Base-by-base conservation (phyloP, 2,329 filamentous ascomycete genomes). In the Hymenoscyphus linearis region DNA sequence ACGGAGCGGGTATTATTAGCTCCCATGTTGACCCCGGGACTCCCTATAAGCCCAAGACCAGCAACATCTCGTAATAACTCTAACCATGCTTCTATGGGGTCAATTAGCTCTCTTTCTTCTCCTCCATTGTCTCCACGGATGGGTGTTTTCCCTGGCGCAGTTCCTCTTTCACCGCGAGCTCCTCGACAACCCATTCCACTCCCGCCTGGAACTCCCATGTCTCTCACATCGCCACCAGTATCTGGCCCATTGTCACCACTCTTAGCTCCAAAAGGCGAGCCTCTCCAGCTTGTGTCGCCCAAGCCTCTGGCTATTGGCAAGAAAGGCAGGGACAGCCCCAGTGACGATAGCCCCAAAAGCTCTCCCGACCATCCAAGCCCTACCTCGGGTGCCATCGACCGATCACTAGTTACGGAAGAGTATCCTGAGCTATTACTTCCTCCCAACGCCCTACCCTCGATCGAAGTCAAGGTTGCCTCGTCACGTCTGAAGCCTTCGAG, bases 401-500 rank as follows among this genome's bases (percentile, higher is more conserved):
- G 82, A 68, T 91, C 91, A 0, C 82, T 97, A 25, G 81, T 91
- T 4, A 91, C 89, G 0, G 91, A 96, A 0, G 90, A 96, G 66
- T 93, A 92, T 72, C 92, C 93, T 0, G 89, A 91, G 64, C 81
- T 98, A 7, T 77, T 98, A 25, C 80, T 99, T 1, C 87, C 92
- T 10, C 93, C 95, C 0, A 96, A 96, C 72, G 92, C 93, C 5
- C 79, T 99, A 7, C 89, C 91, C 3, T 91, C 90, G 1, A 88
- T 99, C 60, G 85, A 89, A 65, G 86, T 97, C 55, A 90, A 85
- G 72, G 93, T 97, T 3, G 91, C 92, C 3, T 98, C 95, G 4
- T 98, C 95, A 25, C 87, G 95, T n/a, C 86, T 99, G 80, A 92
- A 91, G 71, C 95, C 93, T 14, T 96, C 93, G 0, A 82, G 93